phyloP scores from a whole-genome alignment of 2,329 filamentous ascomycete species.

The Rutstroemia sp. region DNA sequence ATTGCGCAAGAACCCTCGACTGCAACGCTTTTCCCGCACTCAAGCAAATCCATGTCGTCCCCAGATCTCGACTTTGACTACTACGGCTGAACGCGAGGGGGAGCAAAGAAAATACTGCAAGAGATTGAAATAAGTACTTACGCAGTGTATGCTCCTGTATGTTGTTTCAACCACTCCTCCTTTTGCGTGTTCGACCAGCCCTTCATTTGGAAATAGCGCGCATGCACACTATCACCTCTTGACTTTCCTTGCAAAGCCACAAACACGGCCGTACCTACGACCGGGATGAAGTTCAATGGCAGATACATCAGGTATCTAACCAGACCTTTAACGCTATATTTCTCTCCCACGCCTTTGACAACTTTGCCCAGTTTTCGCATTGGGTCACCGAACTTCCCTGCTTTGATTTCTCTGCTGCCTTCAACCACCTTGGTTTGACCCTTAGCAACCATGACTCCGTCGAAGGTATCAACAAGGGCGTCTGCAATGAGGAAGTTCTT shows the following conservation, averaged over 20 bases:
- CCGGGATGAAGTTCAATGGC: slow-evolving; percentile 86
- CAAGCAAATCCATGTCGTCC: too few species aligned
- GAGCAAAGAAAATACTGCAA: neutral
- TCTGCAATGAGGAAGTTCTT: slow-evolving; percentile 74
- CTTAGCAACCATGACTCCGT: slow-evolving; percentile 55
- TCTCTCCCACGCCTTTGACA: slow-evolving; percentile 49
- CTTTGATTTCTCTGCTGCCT: slow-evolving; percentile 66
- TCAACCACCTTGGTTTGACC: slow-evolving; percentile 56
- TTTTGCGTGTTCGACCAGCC: slow-evolving; percentile 62
- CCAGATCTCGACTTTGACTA: neutral
- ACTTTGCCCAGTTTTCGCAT: slow-evolving; percentile 49
- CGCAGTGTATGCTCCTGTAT: slow-evolving; percentile 74
- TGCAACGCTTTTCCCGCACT: too few species aligned
- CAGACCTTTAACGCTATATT: slow-evolving; percentile 53
- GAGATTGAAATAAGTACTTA: slow-evolving; percentile 35
- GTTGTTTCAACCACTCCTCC: slow-evolving; percentile 60
- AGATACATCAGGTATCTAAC: slow-evolving; percentile 65
- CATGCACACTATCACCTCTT: slow-evolving; percentile 37
- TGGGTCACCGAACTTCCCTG: slow-evolving; percentile 43
- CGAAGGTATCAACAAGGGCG: slow-evolving; percentile 81
- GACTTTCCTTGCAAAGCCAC: slow-evolving; percentile 62
- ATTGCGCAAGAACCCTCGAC: neutral
- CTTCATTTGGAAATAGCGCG: slow-evolving; percentile 84
- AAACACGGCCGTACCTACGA: slow-evolving; percentile 78
- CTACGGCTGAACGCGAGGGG: neutral